These are phyloP conservation scores for Torrubiella hemipterigena DNA, from an alignment of 2,329 filamentous ascomycete genomes.

Conservation along the genomic window DNA sequence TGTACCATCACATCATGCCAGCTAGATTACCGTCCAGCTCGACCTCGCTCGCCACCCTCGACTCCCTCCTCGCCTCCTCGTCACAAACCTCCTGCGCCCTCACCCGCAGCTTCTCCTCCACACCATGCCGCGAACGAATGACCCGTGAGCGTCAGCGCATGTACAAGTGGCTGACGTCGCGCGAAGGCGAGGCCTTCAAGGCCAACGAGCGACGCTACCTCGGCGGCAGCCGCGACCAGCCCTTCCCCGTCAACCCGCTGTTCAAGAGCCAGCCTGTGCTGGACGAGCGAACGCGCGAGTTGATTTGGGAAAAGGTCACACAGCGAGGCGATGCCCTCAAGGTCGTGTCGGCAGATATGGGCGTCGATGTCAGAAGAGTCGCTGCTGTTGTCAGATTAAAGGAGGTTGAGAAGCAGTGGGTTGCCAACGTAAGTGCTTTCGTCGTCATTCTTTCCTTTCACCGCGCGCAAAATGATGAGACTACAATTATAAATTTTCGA, in stretches of 20 bases:
- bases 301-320: constrained; percentile 61
- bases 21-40: constrained; percentile 18
- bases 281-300: constrained; percentile 58
- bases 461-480: constrained; percentile 36
- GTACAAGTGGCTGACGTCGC: constrained; percentile 23
- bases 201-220: constrained; percentile 24
- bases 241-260: constrained; percentile 62
- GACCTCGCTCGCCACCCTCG: constrained; percentile 17
- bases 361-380: constrained; percentile 72
- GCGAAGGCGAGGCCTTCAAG: constrained; percentile 12
- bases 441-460: constrained; percentile 7
- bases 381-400: constrained; percentile 78
- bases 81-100: constrained; percentile 6
- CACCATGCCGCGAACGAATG: constrained; percentile 23
- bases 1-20: constrained; percentile 14
- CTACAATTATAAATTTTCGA: constrained; percentile 66
- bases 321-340: constrained; percentile 57
- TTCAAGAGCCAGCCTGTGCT: constrained; percentile 66
- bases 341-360: constrained; percentile 63
- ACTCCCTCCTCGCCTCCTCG: constrained; percentile 16
- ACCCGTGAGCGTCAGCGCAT: constrained; percentile 23
- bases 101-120: constrained; percentile 25
- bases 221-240: constrained; percentile 28
- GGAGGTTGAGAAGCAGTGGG: constrained; percentile 72
- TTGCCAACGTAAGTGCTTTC: constrained; percentile 47